Conservation (phyloP, 306 rosid species). For the Malus domestica region DNA sequence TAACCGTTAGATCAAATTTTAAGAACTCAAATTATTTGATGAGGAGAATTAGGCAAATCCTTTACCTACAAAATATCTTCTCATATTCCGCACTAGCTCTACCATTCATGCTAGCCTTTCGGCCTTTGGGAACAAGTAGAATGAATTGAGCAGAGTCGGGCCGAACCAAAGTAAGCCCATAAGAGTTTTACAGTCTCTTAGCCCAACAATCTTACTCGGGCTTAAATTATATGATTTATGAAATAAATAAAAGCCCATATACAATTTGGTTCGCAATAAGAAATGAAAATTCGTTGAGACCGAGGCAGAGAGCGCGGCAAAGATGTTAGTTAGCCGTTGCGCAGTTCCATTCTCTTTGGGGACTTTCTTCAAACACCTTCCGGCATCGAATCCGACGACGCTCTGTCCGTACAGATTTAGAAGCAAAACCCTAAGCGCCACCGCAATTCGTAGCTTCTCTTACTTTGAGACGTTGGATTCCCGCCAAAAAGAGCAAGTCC, state of each 20-base stretch:
- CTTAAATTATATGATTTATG: neutral
- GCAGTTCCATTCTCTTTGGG: conserved; percentile 29
- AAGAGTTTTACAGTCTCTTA: neutral
- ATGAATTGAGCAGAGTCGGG: neutral
- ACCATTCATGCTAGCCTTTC: neutral
- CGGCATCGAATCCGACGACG: conserved; percentile 19
- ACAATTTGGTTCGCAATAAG: neutral
- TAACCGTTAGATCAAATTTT: no score
- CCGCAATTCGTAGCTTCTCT: conserved; percentile 8
- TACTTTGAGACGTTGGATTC: conserved; percentile 46
- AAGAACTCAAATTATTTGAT: fast-evolving
- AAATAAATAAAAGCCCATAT: neutral
- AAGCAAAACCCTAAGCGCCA: conserved; percentile 16
- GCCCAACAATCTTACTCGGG: neutral
- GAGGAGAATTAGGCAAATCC: no score
- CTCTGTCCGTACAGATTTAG: conserved; percentile 22
- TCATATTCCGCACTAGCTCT: no score
- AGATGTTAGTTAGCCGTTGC: conserved; percentile 33
- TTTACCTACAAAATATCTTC: no score
- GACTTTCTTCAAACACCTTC: conserved; percentile 77
- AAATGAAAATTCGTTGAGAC: neutral
- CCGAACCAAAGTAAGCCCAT: neutral
- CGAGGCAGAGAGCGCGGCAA: conserved; percentile 6
- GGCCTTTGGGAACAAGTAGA: neutral
- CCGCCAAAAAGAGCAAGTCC: conserved; percentile 60